A percentile compares a stretch with the other conserved stretches of the same genome.
Evolutionary conservation across 1,139 yeast species (phyloP).

Genomic region (Sugiyamaella xylanicola): DNA sequence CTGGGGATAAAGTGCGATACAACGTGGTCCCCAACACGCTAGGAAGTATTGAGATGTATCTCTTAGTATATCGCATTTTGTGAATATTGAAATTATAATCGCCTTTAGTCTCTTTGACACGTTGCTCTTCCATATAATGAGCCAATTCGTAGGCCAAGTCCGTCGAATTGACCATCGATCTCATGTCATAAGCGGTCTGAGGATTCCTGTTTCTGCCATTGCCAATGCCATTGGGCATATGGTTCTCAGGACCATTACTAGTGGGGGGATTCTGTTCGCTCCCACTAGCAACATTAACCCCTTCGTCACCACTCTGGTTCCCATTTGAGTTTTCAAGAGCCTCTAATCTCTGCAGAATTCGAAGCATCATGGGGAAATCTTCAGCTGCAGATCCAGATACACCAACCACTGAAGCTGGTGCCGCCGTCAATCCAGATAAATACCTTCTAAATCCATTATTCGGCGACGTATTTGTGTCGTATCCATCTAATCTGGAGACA

Average conservation of each 20-base stretch:
- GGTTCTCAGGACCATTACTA: not conserved
- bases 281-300: not conserved
- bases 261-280: not conserved
- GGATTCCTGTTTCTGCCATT: not conserved
- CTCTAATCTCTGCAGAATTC: slow-evolving; percentile 17
- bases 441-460: slow-evolving; percentile 5
- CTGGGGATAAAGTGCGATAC: slow-evolving; percentile 46
- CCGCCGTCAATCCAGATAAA: slow-evolving; percentile 8
- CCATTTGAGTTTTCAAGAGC: slow-evolving; percentile 6
- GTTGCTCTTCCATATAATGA: slow-evolving; percentile 16
- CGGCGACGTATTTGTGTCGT: not conserved
- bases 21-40: slow-evolving; percentile 50
- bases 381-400: slow-evolving; percentile 9
- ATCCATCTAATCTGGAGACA: slow-evolving; percentile 14
- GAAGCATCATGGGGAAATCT: slow-evolving; percentile 9
- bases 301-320: not conserved
- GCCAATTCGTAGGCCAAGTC: slow-evolving; percentile 18
- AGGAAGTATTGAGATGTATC: slow-evolving; percentile 55
- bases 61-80: slow-evolving; percentile 54
- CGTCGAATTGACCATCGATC: slow-evolving; percentile 9
- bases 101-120: slow-evolving; percentile 3
- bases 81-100: slow-evolving; percentile 4
- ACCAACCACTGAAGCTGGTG: slow-evolving; percentile 1
- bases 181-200: not conserved
- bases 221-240: not conserved